A percentile compares a stretch with the other conserved stretches of the same genome.
phyloP scores from a whole-genome alignment of 192 early-diverging fungal species.

The Podochytrium sp. region DNA sequence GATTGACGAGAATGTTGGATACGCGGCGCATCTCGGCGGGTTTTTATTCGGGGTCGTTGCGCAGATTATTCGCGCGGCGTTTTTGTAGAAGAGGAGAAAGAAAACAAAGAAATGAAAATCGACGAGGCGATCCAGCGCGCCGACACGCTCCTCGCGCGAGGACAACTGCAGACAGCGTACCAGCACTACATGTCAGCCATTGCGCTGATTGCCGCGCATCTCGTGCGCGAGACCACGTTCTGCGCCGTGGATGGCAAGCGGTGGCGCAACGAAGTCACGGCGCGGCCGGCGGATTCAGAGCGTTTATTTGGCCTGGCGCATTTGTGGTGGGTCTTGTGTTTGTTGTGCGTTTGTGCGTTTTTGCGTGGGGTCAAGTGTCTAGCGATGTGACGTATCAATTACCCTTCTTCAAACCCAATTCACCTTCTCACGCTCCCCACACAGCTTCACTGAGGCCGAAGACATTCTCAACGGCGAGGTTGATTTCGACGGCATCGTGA shows the following conservation, averaged over 20 bases:
- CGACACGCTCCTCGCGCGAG: conserved; percentile 23
- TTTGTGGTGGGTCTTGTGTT: conserved; percentile 26
- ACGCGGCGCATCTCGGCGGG: conserved; percentile 33
- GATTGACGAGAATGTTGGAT: conserved; percentile 27
- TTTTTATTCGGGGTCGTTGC: conserved; percentile 20
- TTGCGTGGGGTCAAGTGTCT: neutral
- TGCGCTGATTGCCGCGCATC: conserved; percentile 10
- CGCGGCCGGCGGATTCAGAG: conserved; percentile 17
- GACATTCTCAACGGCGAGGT: conserved; percentile 31
- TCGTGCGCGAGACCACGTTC: conserved; percentile 9
- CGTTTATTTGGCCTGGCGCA: conserved; percentile 35
- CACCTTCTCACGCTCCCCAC: too few species aligned
- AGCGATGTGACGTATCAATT: too few species aligned
- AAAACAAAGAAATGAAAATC: neutral
- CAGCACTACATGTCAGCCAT: conserved; percentile 20
- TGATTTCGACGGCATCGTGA: conserved; percentile 22
- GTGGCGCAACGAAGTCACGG: conserved; percentile 3
- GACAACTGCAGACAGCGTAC: conserved; percentile 11
- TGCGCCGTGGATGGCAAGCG: neutral
- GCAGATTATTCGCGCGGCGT: neutral
- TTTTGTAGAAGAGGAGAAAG: neutral
- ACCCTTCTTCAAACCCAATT: too few species aligned
- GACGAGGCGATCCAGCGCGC: conserved; percentile 20
- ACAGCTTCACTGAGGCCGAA: conserved; percentile 36
- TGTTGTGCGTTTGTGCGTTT: neutral